Evolutionary conservation across 495 filamentous ascomycete species (phyloP), one percentile per base, ranked within the genome.

Genomic region (Annulohypoxylon moriforme): DNA sequence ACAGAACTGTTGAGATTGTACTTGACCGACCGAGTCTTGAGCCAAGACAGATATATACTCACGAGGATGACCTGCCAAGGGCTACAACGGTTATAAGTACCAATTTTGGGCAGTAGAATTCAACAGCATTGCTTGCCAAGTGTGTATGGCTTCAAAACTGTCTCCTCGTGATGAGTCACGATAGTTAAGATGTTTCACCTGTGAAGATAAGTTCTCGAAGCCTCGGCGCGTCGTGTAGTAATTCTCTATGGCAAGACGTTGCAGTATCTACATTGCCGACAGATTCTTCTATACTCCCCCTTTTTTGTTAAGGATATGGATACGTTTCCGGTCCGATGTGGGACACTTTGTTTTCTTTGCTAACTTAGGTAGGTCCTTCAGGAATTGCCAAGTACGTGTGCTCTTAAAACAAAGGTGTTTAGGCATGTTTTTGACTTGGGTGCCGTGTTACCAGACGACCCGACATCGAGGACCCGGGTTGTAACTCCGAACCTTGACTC

Each of bases 401-500:
- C 44, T 20, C 2, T 64, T 53, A 33, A 40, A 46, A 64, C 57
- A 64, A 67, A 59, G 22, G n/a, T 33, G 25, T 55, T 13, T 5
- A 57, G 22, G 36, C 20, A n/a, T 38, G 49, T 33, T 58, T 24
- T 40, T 40, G 49, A 22, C 20, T 27, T 44, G 36, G 49, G 24
- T 58, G 55, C 34, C 16, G 67, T 69, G 40, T 60, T 67, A 73
- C 42, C 44, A 57, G n/a, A 47, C 64, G 61, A 69, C 62, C 66
- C 66, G 52, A 24, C 40, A 64, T 74, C 72, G 67, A 74, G 72
- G 72, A 74, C 50, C 66, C 67, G 63, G 67, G 57, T 64, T 56
- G 50, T 62, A 64, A 52, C 63, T 68, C 67, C 72, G 67, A 67
- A 64, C 52, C 53, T 46, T 14, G 40, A 52, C 24, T 53, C 27